Base-by-base conservation (phyloP, 345 rosid species). In the Cardamine resedifolia region DNA sequence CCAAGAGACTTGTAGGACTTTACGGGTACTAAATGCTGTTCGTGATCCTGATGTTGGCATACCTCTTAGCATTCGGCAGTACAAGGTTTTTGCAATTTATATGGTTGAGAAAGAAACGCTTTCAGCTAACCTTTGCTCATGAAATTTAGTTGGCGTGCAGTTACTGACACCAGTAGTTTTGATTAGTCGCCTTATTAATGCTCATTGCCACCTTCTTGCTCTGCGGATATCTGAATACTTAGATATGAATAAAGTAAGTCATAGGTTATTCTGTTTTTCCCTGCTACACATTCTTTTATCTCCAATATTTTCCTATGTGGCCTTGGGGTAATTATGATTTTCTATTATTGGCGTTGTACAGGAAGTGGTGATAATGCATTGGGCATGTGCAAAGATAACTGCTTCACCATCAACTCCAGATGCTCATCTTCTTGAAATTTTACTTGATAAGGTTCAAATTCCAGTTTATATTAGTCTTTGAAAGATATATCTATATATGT, bases 281-380 rank as follows among this genome's bases (percentile, higher is more conserved):
- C 66, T 66, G 53, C 18, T 2, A 48, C 23, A 2, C 14, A 34
- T 30, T 50, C 66, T 27, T 33, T 20, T 47, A 15, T 45, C 45
- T 21, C 31, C 48, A 45, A 56, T 56, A 11, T 18, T 19, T 0
- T 27, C 14, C 39, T 55, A 15, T 10, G 51, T 41, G 12, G 53
- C 34, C 36, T 44, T 70, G 10, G 30, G 3, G 28, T 30, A 5
- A 50, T 19, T 55, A 20, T 39, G 27, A 19, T 45, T 50, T 59
- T 65, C 55, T 50, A 55, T 68, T 21, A 3, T 63, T 71, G 76
- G 70, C 20, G 43, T 78, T 48, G 33, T 62, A 18, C 62, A 91
- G 99, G 99, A 91, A 81, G 92, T 87, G 80, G 99, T 91, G 74
- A 86, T 95, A 82, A 95, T 91, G 97, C 99, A 95, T 65, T 95